Percentiles rank a stretch among this genome's conserved stretches.
phyloP scores from a whole-genome alignment of 768 basidiomycete species.

The Macrolepiota fuliginosa region DNA sequence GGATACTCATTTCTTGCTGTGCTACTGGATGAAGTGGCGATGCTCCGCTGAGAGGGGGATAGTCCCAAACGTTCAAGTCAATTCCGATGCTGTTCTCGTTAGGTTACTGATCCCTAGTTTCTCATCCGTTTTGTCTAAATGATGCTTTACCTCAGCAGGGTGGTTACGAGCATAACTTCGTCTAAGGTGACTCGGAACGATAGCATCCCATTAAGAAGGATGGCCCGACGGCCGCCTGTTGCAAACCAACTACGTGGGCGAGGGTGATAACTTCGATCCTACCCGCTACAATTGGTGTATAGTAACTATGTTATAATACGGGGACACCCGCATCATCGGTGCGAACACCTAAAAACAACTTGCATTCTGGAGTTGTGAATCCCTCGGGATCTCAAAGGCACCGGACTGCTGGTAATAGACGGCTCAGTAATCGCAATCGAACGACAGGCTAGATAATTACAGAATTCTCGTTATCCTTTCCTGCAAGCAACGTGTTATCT shows the following conservation, averaged over 20 bases:
- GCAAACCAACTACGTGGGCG: slow-evolving; percentile 36
- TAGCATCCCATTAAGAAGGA: slow-evolving; percentile 39
- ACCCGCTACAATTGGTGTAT: slow-evolving; percentile 45
- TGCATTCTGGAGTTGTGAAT: slow-evolving; percentile 48
- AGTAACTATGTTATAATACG: slow-evolving; percentile 45
- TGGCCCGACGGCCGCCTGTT: slow-evolving; percentile 33
- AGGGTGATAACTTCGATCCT: slow-evolving; percentile 49
- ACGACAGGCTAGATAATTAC: slow-evolving; percentile 26
- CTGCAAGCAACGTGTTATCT: slow-evolving; percentile 51
- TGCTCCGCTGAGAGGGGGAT: slow-evolving; percentile 37
- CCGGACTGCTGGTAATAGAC: slow-evolving; percentile 16
- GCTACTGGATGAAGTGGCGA: slow-evolving; percentile 31
- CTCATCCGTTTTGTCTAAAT: slow-evolving; percentile 41
- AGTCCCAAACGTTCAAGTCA: slow-evolving; percentile 29
- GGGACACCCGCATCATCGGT: slow-evolving; percentile 53
- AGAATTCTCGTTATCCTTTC: slow-evolving; percentile 34
- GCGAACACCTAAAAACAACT: slow-evolving; percentile 36
- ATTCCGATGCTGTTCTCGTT: slow-evolving; percentile 27
- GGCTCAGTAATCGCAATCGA: slow-evolving; percentile 4
- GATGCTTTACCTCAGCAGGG: not conserved
- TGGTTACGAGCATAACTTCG: slow-evolving; percentile 53
- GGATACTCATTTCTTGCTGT: slow-evolving; percentile 35
- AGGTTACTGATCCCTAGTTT: slow-evolving; percentile 49
- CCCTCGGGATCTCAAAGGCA: slow-evolving; percentile 31
- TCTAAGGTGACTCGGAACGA: slow-evolving; percentile 46